A percentile compares a stretch with the other conserved stretches of the same genome.
phyloP scores from a whole-genome alignment of 306 rosid species.

The Cucumis melo region DNA sequence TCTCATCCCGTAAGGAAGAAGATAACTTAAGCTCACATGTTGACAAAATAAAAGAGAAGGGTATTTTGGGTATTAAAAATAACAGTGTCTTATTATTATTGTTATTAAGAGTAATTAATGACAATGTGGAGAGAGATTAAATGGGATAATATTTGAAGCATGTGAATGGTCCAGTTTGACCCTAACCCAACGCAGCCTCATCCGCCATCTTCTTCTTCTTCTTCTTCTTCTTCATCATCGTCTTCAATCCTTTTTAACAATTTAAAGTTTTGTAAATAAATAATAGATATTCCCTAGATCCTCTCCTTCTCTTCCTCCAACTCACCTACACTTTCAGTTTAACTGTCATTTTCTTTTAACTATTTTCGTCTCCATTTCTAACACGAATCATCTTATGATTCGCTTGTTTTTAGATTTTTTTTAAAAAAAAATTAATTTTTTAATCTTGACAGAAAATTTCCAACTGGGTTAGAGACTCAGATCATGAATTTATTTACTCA shows the following conservation, averaged over 20 bases:
- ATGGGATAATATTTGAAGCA: neutral
- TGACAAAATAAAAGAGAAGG: neutral
- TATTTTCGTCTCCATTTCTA: neutral
- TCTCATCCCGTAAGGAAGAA: neutral
- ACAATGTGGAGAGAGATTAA: neutral
- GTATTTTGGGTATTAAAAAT: neutral
- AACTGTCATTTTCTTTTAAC: neutral
- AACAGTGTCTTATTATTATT: neutral
- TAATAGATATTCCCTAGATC: neutral
- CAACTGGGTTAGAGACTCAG: neutral
- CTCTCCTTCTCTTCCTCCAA: neutral
- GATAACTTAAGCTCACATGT: neutral
- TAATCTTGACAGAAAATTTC: neutral
- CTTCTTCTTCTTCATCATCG: neutral
- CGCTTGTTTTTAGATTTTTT: neutral
- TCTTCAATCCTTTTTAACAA: too few species aligned
- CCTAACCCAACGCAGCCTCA: constrained; percentile 10
- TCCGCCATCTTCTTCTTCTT: neutral
- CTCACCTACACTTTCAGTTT: neutral
- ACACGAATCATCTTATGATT: neutral
- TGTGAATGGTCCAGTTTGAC: constrained; percentile 17
- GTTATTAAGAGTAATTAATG: neutral
- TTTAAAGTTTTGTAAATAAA: neutral
- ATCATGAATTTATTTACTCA: neutral
- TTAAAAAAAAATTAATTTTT: neutral